These are phyloP conservation scores for Cymbopogon flexuosus DNA, from an alignment of 202 grass and related monocot genomes.

Conservation along the genomic window DNA sequence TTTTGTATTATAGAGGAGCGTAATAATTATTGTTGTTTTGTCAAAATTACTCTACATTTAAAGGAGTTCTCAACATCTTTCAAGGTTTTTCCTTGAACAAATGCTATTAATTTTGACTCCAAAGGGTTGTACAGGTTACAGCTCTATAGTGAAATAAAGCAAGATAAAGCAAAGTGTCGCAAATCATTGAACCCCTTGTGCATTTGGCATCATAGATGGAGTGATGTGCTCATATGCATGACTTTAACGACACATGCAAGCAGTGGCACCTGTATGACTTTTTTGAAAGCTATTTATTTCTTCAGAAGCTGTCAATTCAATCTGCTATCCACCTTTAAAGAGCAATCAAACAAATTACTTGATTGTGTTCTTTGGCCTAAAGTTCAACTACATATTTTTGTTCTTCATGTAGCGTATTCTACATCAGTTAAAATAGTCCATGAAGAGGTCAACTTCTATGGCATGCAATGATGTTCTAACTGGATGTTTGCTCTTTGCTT, in stretches of 20 bases:
- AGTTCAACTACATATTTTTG: neutral
- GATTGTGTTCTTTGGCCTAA: neutral
- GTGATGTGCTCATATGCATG: neutral
- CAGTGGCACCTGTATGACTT: conserved; percentile 2
- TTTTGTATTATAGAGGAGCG: neutral
- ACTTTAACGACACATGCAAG: neutral
- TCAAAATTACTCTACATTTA: neutral
- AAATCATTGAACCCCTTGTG: neutral
- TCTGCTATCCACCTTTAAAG: neutral
- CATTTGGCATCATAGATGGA: neutral
- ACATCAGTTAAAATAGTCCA: conserved; percentile 5
- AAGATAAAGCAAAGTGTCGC: neutral
- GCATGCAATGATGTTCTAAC: neutral
- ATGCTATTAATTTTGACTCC: neutral
- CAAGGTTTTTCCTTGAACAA: neutral
- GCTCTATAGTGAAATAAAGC: neutral
- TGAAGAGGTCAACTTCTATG: neutral
- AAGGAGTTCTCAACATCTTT: neutral
- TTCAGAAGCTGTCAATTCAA: neutral
- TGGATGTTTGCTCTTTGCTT: neutral
- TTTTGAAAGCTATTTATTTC: neutral
- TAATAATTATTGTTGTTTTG: neutral
- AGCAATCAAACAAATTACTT: conserved; percentile 1
- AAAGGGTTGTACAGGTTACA: neutral
- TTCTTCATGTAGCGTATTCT: neutral